phyloP scores from a whole-genome alignment of 768 basidiomycete species.

The Tylopilus subfusipes region DNA sequence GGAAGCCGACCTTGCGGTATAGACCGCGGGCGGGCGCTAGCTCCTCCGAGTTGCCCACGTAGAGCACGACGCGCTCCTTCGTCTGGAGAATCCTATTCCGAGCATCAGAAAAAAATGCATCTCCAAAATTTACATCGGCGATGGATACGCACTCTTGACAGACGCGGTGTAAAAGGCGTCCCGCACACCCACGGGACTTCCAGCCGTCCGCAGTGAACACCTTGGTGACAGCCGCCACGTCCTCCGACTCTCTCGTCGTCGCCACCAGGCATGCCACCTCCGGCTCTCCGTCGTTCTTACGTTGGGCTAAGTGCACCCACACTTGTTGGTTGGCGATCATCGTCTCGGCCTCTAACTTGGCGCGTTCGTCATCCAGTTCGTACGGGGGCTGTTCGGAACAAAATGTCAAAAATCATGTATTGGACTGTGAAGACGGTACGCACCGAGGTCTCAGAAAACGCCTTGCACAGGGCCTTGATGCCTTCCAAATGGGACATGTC shows the following conservation, averaged over 20 bases:
- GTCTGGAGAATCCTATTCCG: slow-evolving; percentile 29
- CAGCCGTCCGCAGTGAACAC: slow-evolving; percentile 58
- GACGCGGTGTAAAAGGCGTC: slow-evolving; percentile 56
- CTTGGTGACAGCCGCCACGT: slow-evolving; percentile 66
- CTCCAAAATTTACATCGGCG: no score
- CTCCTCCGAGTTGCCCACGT: slow-evolving; percentile 43
- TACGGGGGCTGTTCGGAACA: slow-evolving; percentile 53
- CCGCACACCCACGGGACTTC: slow-evolving; percentile 54
- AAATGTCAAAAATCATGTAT: background rate
- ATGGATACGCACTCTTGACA: slow-evolving; percentile 40
- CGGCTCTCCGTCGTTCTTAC: slow-evolving; percentile 8
- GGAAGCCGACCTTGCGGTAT: slow-evolving; percentile 18
- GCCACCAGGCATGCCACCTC: slow-evolving; percentile 66
- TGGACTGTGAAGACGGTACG: slow-evolving; percentile 19
- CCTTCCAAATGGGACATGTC: slow-evolving; percentile 23
- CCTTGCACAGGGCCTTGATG: slow-evolving; percentile 46
- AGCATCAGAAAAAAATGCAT: background rate
- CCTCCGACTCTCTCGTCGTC: slow-evolving; percentile 54
- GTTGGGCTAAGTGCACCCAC: slow-evolving; percentile 57
- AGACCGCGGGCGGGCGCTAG: slow-evolving; percentile 12
- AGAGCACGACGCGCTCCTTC: slow-evolving; percentile 46
- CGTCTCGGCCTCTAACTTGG: slow-evolving; percentile 48
- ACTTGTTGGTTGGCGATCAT: slow-evolving; percentile 46
- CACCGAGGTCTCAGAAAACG: slow-evolving; percentile 61
- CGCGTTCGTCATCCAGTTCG: slow-evolving; percentile 40